Base-by-base conservation (phyloP, 1,284 basidiomycete genomes). In the Boletus semigastroideus region DNA sequence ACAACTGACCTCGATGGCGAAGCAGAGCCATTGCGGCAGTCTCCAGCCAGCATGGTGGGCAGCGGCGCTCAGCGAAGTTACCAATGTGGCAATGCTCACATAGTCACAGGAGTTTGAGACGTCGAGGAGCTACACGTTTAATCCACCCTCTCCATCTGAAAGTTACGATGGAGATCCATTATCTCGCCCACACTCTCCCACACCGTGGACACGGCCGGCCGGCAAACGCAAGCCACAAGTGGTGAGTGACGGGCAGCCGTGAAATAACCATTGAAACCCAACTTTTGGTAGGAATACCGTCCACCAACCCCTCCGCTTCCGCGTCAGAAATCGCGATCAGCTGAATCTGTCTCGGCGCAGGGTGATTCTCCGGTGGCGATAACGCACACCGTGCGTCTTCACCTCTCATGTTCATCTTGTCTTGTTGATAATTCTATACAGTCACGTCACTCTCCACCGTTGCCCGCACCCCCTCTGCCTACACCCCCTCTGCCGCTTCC, bases 241-340 rank as follows among this genome's bases (percentile, higher is more conserved):
- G 34, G 72, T 74, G 52, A 51, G 69, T 58, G 51, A 39, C 30
- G 30, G 33, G 28, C 44, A 5, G 12, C 13, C 42, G 42, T 46
- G 22, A 42, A 49, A 39, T 50, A 38, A 25, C 42, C 25, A 37
- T 52, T 25, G 17, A 27, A 33, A 50, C 48, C 52, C 45, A 52
- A 40, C 37, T 20, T 40, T 59, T 14, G 37, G 11, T 56, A 82
- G 80, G 65, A 70, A 40, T 82, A 78, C 61, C 74, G 80, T 20
- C 79, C 81, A 39, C 81, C 81, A 14, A 83, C 81, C 3, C 81
- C 80, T 3, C 81, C 80, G n/a, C 66, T 79, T 46, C 72, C 70
- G 20, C 70, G 69, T 52, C 73, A 68, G 55, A 69, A 68, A 56
- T 69, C 62, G 37, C 67, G 66, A 22, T 59, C 65, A 14, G 49